Conservation (phyloP, 257 asterid species). For the Voacanga thouarsii region DNA sequence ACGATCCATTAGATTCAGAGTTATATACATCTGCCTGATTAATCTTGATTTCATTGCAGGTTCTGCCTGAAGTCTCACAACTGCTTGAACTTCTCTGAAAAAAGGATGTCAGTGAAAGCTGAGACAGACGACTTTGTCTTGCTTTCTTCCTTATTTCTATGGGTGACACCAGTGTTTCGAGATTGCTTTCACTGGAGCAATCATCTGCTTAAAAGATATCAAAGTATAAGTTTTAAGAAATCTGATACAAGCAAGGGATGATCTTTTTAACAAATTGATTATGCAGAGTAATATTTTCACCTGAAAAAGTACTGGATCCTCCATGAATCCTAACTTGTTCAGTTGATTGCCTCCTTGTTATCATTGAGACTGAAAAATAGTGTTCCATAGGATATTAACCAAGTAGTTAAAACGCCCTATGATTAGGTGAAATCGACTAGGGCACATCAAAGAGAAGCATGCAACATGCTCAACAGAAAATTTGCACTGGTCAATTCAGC, state of each 20-base stretch:
- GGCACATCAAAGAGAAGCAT: not conserved
- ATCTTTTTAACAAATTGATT: slow-evolving; percentile 23
- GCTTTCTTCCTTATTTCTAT: slow-evolving; percentile 53
- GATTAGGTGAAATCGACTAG: not conserved
- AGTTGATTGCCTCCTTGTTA: slow-evolving; percentile 48
- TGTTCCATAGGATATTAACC: not conserved
- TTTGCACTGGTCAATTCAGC: not conserved
- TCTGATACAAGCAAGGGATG: slow-evolving; percentile 20
- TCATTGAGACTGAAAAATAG: slow-evolving; percentile 67
- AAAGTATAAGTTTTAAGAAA: not conserved
- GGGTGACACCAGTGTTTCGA: slow-evolving; percentile 30
- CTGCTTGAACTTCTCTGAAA: slow-evolving; percentile 49
- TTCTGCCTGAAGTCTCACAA: slow-evolving; percentile 23
- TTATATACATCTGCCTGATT: slow-evolving; percentile 33
- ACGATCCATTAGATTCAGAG: slow-evolving; percentile 34
- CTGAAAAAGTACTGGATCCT: slow-evolving; percentile 40
- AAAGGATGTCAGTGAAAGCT: slow-evolving; percentile 82
- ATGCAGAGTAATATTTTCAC: slow-evolving; percentile 27
- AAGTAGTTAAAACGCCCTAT: not conserved
- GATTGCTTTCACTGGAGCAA: slow-evolving; percentile 10
- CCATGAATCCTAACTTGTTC: slow-evolving; percentile 39
- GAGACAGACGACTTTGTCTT: slow-evolving; percentile 57
- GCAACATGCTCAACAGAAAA: not conserved
- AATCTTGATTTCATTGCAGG: slow-evolving; percentile 35
- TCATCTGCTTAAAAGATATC: not conserved